These are phyloP conservation scores for Nitzschia sp. DNA, from an alignment of 108 stramenopile genomes.

Conservation along the genomic window DNA sequence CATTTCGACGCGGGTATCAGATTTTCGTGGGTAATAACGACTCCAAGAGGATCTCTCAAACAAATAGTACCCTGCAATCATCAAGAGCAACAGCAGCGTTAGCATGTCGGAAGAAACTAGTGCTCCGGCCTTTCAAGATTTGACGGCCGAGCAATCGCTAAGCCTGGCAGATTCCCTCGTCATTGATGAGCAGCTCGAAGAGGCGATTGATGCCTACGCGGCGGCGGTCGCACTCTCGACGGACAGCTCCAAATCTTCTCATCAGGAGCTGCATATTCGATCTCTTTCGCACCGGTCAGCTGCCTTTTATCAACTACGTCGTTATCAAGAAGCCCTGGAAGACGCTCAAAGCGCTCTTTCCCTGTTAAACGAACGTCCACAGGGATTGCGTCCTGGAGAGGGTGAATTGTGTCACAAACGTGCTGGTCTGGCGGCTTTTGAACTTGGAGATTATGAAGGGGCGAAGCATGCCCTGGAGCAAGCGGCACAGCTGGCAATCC, in stretches of 20 bases:
- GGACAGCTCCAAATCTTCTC: constrained; percentile 2
- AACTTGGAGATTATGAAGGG: constrained; percentile 28
- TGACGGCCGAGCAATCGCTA: constrained; percentile 22
- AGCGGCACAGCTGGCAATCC: constrained; percentile 33
- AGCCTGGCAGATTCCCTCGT: constrained; percentile 57
- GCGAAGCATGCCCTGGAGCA: constrained; percentile 40
- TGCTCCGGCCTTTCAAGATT: background rate
- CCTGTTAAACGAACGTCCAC: constrained; percentile 12
- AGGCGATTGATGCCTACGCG: constrained; percentile 70
- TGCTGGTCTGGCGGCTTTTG: constrained; percentile 65
- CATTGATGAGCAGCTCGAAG: constrained; percentile 69
- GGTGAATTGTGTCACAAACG: constrained; percentile 45
- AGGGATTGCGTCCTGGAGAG: constrained; percentile 48
- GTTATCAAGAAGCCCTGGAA: constrained; percentile 67
- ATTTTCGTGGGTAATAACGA: too few species aligned
- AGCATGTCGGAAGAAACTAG: background rate
- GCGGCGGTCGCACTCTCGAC: constrained; percentile 52
- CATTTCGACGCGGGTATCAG: too few species aligned
- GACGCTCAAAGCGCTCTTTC: constrained; percentile 68
- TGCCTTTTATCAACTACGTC: constrained; percentile 60
- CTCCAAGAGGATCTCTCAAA: too few species aligned
- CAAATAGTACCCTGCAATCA: too few species aligned
- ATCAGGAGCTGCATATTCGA: constrained; percentile 46
- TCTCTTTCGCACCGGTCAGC: constrained; percentile 63
- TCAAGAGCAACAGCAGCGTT: too few species aligned